Percentiles rank a stretch among this genome's conserved stretches.
Evolutionary conservation across 2,329 filamentous ascomycete genomes (phyloP).

Genomic region (Ophiobolus disseminans): DNA sequence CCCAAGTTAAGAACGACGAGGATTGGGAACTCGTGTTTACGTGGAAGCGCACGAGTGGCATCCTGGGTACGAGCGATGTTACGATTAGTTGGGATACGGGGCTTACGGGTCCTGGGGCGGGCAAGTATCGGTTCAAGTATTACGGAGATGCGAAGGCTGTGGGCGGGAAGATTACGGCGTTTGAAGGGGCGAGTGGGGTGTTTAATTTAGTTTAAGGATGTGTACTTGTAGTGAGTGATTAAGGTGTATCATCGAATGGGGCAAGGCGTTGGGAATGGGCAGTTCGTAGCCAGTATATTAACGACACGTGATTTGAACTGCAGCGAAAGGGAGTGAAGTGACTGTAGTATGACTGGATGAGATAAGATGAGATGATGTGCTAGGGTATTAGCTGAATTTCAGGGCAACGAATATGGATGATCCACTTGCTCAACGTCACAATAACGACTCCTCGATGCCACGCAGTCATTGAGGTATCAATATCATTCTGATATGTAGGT

Average conservation of each 20-base stretch:
- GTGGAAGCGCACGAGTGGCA: constrained; percentile 75
- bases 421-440: too few relatives aligned
- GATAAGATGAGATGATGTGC: too few relatives aligned
- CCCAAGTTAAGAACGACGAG: constrained; percentile 70
- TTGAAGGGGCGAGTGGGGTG: constrained; percentile 51
- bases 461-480: too few relatives aligned
- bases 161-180: constrained; percentile 68
- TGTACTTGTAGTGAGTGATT: background rate
- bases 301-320: too few relatives aligned
- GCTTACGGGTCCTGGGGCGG: constrained; percentile 56
- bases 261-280: background rate
- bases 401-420: too few relatives aligned
- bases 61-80: constrained; percentile 79
- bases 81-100: constrained; percentile 78
- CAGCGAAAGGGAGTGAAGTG: too few relatives aligned
- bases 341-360: too few relatives aligned
- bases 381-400: too few relatives aligned
- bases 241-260: too few relatives aligned
- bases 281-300: too few relatives aligned
- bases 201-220: constrained; percentile 25
- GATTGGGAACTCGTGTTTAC: constrained; percentile 86
- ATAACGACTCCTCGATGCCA: too few relatives aligned
- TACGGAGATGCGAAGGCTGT: constrained; percentile 79
- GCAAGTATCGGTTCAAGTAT: constrained; percentile 81
- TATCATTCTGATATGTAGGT: too few relatives aligned